Evolutionary conservation across 1,139 yeast genomes (phyloP).

Genomic region (Kodamaea fungicola): DNA sequence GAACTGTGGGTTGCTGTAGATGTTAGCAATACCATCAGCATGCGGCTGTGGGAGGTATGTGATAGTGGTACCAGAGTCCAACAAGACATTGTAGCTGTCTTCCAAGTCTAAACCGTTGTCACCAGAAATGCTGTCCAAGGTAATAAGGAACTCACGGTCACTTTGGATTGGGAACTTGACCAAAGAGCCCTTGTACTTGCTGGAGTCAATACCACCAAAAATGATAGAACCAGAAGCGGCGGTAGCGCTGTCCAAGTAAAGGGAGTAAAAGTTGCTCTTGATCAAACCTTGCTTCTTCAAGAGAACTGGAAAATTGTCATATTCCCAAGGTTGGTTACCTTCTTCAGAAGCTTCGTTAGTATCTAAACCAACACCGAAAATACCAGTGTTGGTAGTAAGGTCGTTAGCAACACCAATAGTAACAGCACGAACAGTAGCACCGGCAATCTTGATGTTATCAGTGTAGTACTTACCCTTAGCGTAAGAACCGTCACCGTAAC

Average conservation of each 20-base stretch:
- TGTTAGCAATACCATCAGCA: constrained; percentile 33
- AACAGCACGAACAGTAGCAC: constrained; percentile 4
- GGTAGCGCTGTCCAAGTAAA: constrained; percentile 14
- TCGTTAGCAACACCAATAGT: constrained; percentile 15
- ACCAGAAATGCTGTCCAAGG: constrained; percentile 3
- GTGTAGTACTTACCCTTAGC: constrained; percentile 8
- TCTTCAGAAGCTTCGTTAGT: constrained; percentile 9
- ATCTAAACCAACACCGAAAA: constrained; percentile 17
- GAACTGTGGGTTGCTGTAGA: constrained; percentile 1
- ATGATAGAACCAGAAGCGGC: constrained; percentile 16
- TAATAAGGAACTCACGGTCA: constrained; percentile 6
- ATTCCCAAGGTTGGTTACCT: constrained; percentile 4
- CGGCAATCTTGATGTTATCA: constrained; percentile 6
- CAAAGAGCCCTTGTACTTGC: constrained; percentile 15
- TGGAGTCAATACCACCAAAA: constrained; percentile 19
- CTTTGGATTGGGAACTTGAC: constrained; percentile 7
- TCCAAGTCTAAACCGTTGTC: constrained; percentile 1
- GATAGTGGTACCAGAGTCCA: constrained; percentile 70
- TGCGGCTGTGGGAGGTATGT: constrained; percentile 48
- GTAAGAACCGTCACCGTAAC: constrained; percentile 11
- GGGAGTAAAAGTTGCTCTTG: constrained; percentile 17
- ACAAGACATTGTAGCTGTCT: constrained; percentile 35
- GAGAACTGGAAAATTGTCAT: constrained; percentile 18
- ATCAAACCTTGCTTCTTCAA: constrained; percentile 18
- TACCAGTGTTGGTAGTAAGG: constrained; percentile 11